These are phyloP conservation scores for Yamadazyma triangularis DNA, from an alignment of 1,139 yeast genomes.

Conservation along the genomic window DNA sequence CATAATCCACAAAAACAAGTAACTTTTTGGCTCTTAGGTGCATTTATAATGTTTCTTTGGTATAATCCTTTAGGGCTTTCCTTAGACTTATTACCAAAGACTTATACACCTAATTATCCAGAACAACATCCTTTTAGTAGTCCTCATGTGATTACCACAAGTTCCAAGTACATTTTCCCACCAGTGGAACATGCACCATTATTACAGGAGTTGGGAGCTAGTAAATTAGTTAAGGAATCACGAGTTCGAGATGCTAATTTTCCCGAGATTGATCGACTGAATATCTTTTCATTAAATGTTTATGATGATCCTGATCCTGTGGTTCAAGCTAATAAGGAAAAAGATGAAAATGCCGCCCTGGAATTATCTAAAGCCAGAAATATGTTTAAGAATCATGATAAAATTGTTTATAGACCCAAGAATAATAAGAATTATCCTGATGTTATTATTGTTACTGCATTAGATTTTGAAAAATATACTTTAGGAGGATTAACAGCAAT, in stretches of 20 bases:
- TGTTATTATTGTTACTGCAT: slow-evolving; percentile 71
- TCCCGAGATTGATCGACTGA: slow-evolving; percentile 33
- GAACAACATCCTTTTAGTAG: slow-evolving; percentile 33
- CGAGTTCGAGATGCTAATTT: slow-evolving; percentile 33
- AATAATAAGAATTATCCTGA: slow-evolving; percentile 50
- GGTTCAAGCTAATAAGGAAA: slow-evolving; percentile 33
- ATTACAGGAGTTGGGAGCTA: slow-evolving; percentile 51
- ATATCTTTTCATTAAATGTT: slow-evolving; percentile 34
- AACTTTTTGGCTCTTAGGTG: slow-evolving; percentile 13
- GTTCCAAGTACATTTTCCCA: slow-evolving; percentile 57
- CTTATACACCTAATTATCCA: slow-evolving; percentile 19
- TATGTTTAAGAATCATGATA: slow-evolving; percentile 62
- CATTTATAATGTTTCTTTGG: slow-evolving; percentile 20
- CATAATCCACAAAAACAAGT: slow-evolving; percentile 8
- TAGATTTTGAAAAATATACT: slow-evolving; percentile 71
- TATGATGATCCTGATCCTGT: slow-evolving; percentile 44
- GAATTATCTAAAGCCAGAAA: slow-evolving; percentile 47
- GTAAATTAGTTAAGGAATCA: slow-evolving; percentile 44
- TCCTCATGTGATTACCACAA: slow-evolving; percentile 34
- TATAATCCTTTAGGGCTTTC: slow-evolving; percentile 19
- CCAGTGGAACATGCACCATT: slow-evolving; percentile 61
- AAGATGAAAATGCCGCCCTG: slow-evolving; percentile 33
- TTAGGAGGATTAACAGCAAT: slow-evolving; percentile 56
- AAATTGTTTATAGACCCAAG: slow-evolving; percentile 48
- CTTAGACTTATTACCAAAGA: slow-evolving; percentile 6